Base-by-base conservation (phyloP, 75 land plant genomes). In the Pseudotsuga menziesii region DNA sequence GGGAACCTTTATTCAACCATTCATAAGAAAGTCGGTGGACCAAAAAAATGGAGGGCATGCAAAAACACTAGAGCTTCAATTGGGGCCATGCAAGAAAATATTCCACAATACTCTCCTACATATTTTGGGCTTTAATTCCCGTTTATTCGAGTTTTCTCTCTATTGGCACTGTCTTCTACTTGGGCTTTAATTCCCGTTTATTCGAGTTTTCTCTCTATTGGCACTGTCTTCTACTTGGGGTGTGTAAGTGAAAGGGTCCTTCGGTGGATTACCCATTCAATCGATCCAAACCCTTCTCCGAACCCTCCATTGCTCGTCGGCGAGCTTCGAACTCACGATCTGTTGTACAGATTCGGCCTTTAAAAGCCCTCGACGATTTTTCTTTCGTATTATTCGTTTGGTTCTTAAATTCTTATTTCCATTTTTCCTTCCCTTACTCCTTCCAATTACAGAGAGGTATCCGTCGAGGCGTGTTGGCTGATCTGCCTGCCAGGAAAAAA, bases 271-370 rank as follows among this genome's bases (percentile, higher is more conserved):
- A 48, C 9, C 39, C 72, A 67, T 6, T 67, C 48, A 44, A 44
- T 19, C 22, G 44, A 36, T 67, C 52, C 22, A 67, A 67, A 67
- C 19, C 72, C 72, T 25, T 48, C 48, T 67, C 8, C 22, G 22
- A n/a, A 39, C 72, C 44, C 20, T n/a, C n/a, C n/a, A n/a, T 67
- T 67, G 52, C 72, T 20, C 3, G 9, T 67, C 22, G 36, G 9
- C 11, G 72, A 39, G 72, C 22, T 39, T 67, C 12, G 72, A 66
- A 67, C 72, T 13, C 72, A n/a, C 22, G 72, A 67, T 23, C 23
- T 19, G 8, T 20, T 67, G 44, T 36, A 39, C 48, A 67, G 23
- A 67, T 7, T 67, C 48, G 36, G 48, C 72, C 23, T 9, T 64
- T 12, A 64, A 39, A 29, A 63, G 32, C 44, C 44, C 52, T 36